Conservation (phyloP, 768 basidiomycete genomes). For the Russula foetens region DNA sequence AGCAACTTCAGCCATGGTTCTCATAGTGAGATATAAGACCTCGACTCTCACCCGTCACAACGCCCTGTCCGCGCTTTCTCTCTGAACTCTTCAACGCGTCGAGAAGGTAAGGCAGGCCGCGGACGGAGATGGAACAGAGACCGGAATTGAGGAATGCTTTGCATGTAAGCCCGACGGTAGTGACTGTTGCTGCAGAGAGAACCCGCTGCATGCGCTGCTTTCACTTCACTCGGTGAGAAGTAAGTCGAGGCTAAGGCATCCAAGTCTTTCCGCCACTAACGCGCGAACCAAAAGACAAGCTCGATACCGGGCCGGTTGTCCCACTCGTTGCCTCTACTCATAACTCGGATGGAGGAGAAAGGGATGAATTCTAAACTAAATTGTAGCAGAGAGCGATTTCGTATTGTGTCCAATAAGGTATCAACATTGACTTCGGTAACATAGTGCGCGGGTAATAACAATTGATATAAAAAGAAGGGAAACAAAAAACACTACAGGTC, state of each 20-base stretch:
- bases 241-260: too few species aligned
- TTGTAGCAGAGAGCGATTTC: background rate
- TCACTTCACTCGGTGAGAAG: too few species aligned
- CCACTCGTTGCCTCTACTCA: too few species aligned
- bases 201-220: background rate
- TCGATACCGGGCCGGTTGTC: background rate
- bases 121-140: slow-evolving; percentile 59
- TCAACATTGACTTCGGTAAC: slow-evolving; percentile 10
- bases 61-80: slow-evolving; percentile 46
- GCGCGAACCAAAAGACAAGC: too few species aligned
- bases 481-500: background rate
- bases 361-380: too few species aligned
- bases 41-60: slow-evolving; percentile 24
- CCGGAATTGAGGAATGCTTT: slow-evolving; percentile 68
- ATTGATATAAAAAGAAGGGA: background rate
- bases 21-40: too few species aligned
- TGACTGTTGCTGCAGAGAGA: slow-evolving; percentile 52
- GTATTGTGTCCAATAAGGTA: background rate
- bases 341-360: too few species aligned
- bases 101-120: slow-evolving; percentile 57
- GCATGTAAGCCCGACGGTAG: slow-evolving; percentile 64
- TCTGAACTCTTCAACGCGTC: slow-evolving; percentile 47
- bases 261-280: too few species aligned
- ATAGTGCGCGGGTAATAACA: background rate
- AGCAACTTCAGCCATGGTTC: background rate